These are phyloP conservation scores for Pneumocystis carinii DNA, from an alignment of 1,139 yeast genomes.

Conservation along the genomic window DNA sequence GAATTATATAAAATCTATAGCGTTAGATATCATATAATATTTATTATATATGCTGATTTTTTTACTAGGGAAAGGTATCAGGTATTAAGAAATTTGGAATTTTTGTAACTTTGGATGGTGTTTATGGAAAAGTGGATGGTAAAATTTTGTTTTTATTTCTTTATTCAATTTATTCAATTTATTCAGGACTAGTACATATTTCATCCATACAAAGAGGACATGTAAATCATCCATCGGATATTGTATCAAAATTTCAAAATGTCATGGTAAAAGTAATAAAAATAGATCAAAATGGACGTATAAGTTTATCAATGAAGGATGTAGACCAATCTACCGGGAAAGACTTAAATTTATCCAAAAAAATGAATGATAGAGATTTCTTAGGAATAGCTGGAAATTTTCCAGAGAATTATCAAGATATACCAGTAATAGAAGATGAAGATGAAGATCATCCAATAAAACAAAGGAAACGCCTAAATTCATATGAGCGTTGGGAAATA, in stretches of 20 bases:
- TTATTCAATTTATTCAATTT: neutral
- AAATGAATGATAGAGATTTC: conserved; percentile 1
- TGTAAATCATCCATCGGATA: conserved; percentile 44
- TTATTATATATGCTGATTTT: neutral
- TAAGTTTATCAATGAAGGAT: conserved; percentile 57
- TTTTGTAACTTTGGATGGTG: conserved; percentile 41
- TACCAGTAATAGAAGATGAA: conserved; percentile 3
- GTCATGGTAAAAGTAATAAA: conserved; percentile 49
- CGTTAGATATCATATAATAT: neutral
- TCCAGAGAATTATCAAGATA: conserved; percentile 4
- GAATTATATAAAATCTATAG: conserved; percentile 34
- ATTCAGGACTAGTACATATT: conserved; percentile 56
- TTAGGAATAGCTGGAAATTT: conserved; percentile 8
- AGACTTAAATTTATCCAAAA: conserved; percentile 19
- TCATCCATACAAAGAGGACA: conserved; percentile 45
- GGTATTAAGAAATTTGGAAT: conserved; percentile 62
- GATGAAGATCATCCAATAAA: conserved; percentile 3
- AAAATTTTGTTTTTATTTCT: neutral
- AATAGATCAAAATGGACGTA: conserved; percentile 29
- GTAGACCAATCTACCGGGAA: conserved; percentile 59
- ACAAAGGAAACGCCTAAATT: conserved; percentile 40
- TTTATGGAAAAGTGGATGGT: conserved; percentile 25
- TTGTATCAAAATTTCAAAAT: conserved; percentile 40
- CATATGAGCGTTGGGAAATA: conserved; percentile 87
- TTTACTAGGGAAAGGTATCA: conserved; percentile 37